Evolutionary conservation across 2,329 filamentous ascomycete genomes (phyloP), one percentile per base, ranked within the genome.

Genomic region (Phaeosphaeriaceae sp.): DNA sequence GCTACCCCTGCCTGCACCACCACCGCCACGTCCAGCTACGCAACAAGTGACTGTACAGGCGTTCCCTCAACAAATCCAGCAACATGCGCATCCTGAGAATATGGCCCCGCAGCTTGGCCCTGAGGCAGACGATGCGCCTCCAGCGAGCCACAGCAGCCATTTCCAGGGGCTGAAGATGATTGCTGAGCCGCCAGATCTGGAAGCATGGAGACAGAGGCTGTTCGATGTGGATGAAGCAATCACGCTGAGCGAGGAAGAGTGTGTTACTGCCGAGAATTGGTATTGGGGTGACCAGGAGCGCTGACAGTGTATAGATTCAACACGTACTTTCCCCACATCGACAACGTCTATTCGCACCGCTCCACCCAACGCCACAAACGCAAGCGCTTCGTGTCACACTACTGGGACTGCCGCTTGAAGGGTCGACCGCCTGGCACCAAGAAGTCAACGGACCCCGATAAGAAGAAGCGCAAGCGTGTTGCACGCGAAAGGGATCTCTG

Each of bases 351-450:
- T 78, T 94, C 91, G 24, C 91, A 93, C 78, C 89, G 91, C 61
- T 93, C 91, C 1, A 93, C 91, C 2, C 91, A 94, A 74, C 85
- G 84, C 54, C 93, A 93, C 77, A 94, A 94, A 80, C 89, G 89
- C 69, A 92, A 92, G 68, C 89, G 90, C n/a, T 92, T 94, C 66
- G 84, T 93, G 55, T 92, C 90, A 1, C 91, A 93, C 77, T 94
- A 94, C 77, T 94, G 90, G 89, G 91, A 94, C 78, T 94, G 91
- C 71, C 86, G 91, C 32, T 85, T 94, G 71, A 94, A 94, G 78
- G 91, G 91, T 23, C 85, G 91, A 0, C 91, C 91, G 0, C 88
- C 91, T 0, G 91, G 91, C 28, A 94, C 91, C 3, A 89, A 90
- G 59, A 93, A 94, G 75, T 91, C 90, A 0, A 87, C 91, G 49